phyloP scores from a whole-genome alignment of 2,329 filamentous ascomycete genomes.

The Aspergillus persii region DNA sequence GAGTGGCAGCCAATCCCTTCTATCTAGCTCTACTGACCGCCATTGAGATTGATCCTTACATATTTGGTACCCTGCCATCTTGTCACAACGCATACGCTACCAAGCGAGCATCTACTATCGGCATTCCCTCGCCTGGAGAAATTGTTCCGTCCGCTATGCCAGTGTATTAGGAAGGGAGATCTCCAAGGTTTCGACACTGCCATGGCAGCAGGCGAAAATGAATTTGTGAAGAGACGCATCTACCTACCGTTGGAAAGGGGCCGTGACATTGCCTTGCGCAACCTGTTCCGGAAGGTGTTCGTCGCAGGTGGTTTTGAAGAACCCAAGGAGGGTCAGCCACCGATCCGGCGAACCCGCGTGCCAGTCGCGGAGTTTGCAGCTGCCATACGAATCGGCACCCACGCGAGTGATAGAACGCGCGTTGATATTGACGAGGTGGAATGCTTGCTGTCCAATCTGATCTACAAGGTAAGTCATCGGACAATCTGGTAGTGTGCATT shows the following conservation, averaged over 20 bases:
- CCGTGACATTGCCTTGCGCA: slow-evolving; percentile 86
- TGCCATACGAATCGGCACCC: slow-evolving; percentile 71
- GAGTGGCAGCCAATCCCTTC: slow-evolving; percentile 29
- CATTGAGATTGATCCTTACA: slow-evolving; percentile 74
- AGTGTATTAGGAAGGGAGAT: slow-evolving; percentile 78
- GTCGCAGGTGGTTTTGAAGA: slow-evolving; percentile 79
- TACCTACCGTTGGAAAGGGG: slow-evolving; percentile 92
- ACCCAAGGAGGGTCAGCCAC: slow-evolving; percentile 64
- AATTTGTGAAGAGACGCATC: slow-evolving; percentile 88
- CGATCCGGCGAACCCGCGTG: slow-evolving; percentile 68
- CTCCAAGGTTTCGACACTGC: slow-evolving; percentile 81
- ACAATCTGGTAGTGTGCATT: background rate
- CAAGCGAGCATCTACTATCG: slow-evolving; percentile 66
- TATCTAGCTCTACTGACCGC: slow-evolving; percentile 21
- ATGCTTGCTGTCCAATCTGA: slow-evolving; percentile 91
- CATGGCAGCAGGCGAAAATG: slow-evolving; percentile 77
- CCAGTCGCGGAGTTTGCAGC: slow-evolving; percentile 81
- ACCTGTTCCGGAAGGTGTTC: slow-evolving; percentile 89
- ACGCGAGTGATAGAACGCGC: slow-evolving; percentile 49
- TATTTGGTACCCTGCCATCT: slow-evolving; percentile 94
- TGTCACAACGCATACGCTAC: slow-evolving; percentile 81
- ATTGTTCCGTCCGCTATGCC: slow-evolving; percentile 74
- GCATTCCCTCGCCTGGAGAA: slow-evolving; percentile 73
- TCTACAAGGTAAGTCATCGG: slow-evolving; percentile 78
- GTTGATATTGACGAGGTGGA: slow-evolving; percentile 92